phyloP scores from a whole-genome alignment of 768 basidiomycete genomes.

The Naganishia vishniacii region DNA sequence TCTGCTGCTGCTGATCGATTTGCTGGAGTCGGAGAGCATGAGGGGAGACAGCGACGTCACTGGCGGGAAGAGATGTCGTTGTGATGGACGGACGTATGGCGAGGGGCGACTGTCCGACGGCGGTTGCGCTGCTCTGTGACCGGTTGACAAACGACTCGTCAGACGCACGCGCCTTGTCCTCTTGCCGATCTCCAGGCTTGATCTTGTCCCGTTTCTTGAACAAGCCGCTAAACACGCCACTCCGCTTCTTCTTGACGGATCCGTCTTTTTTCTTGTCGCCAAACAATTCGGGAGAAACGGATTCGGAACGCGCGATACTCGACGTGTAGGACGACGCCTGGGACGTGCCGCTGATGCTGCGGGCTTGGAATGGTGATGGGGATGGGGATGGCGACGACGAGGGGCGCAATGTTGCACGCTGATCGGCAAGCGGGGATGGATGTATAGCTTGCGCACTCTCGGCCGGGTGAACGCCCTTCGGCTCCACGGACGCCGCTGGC shows the following conservation, averaged over 20 bases:
- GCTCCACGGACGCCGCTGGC: not conserved
- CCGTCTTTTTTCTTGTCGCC: constrained; percentile 52
- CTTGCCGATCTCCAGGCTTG: constrained; percentile 55
- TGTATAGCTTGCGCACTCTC: not conserved
- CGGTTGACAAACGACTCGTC: constrained; percentile 16
- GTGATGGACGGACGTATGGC: constrained; percentile 2
- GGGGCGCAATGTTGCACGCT: not conserved
- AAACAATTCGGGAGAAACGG: constrained; percentile 38
- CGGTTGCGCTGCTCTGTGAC: not conserved
- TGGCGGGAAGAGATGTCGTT: not conserved
- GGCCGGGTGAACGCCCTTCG: not conserved
- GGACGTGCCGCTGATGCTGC: not conserved
- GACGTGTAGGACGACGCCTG: constrained; percentile 6
- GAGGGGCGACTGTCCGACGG: not conserved
- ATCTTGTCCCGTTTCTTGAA: constrained; percentile 73
- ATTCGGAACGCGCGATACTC: constrained; percentile 36
- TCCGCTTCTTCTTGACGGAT: constrained; percentile 54
- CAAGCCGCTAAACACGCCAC: constrained; percentile 68
- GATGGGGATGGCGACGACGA: not conserved
- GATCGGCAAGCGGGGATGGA: constrained; percentile 10
- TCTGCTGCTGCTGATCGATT: constrained; percentile 81
- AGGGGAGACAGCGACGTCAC: constrained; percentile 51
- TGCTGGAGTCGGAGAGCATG: constrained; percentile 68
- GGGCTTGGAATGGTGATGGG: not conserved
- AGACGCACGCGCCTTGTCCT: constrained; percentile 4